phyloP scores from a whole-genome alignment of 306 rosid species.

The Gastrolobium bilobum region DNA sequence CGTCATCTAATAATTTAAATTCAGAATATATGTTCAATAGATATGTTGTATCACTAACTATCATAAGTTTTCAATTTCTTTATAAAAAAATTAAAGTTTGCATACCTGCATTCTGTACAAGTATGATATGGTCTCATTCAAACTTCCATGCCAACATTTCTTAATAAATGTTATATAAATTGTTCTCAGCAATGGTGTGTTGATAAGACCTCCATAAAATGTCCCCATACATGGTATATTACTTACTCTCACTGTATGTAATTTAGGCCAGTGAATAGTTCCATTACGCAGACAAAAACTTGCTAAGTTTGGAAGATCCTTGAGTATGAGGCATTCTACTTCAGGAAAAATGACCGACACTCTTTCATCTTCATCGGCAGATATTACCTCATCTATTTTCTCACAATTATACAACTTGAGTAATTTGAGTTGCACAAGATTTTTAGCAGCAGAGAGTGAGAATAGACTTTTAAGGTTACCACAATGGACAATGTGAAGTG shows the following conservation, averaged over 20 bases:
- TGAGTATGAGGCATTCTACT: conserved; percentile 16
- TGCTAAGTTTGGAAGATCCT: background rate
- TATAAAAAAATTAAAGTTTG: background rate
- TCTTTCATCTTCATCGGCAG: background rate
- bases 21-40: too few relatives aligned
- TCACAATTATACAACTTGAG: conserved; percentile 11
- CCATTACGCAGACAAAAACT: background rate
- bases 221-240: background rate
- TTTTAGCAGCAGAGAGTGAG: background rate
- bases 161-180: background rate
- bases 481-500: conserved; percentile 3
- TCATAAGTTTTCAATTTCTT: too few relatives aligned
- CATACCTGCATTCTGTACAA: background rate
- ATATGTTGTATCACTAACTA: too few relatives aligned
- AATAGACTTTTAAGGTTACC: background rate
- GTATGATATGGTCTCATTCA: background rate
- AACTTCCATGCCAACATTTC: background rate
- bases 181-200: background rate
- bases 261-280: background rate
- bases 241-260: background rate
- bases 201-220: background rate
- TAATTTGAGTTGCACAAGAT: conserved; percentile 5
- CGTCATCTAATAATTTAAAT: too few relatives aligned
- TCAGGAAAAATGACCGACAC: background rate
- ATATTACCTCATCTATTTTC: background rate